Conservation (phyloP, 192 early-diverging fungal genomes). For the Backusella australiensis region DNA sequence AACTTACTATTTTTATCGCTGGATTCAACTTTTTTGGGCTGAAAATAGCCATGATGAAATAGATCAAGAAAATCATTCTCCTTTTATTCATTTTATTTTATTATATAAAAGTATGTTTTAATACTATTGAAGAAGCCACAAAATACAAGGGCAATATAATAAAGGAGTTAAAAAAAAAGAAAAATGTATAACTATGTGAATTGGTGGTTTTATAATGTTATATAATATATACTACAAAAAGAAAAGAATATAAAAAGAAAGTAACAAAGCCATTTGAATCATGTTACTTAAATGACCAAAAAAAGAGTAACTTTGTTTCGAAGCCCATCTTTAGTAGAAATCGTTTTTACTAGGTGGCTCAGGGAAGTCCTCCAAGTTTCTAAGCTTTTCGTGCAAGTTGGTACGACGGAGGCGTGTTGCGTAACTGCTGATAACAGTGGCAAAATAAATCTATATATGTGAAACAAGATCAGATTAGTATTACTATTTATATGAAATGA, state of each 20-base stretch:
- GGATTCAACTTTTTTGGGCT: background rate
- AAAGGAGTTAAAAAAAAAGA: background rate
- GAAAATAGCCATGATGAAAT: background rate
- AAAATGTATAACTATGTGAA: background rate
- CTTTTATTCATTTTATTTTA: background rate
- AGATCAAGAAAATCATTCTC: background rate
- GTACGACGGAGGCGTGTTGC: conserved; percentile 27
- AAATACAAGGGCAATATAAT: background rate
- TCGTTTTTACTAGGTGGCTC: conserved; percentile 11
- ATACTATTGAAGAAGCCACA: background rate
- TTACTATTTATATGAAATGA: background rate
- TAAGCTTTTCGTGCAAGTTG: conserved; percentile 30
- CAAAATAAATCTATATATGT: conserved; percentile 25
- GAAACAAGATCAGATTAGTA: background rate
- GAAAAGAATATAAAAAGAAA: background rate
- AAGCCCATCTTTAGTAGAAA: background rate
- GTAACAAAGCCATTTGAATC: background rate
- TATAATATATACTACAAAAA: conserved; percentile 6
- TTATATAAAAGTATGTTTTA: background rate
- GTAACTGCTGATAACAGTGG: conserved; percentile 31
- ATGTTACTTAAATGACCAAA: background rate
- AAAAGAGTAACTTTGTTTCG: background rate
- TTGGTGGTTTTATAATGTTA: conserved; percentile 9
- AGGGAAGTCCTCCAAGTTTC: conserved; percentile 35
- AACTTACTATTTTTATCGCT: conserved; percentile 8